phyloP scores from a whole-genome alignment of 345 rosid species.

The Carallia pectinifolia region DNA sequence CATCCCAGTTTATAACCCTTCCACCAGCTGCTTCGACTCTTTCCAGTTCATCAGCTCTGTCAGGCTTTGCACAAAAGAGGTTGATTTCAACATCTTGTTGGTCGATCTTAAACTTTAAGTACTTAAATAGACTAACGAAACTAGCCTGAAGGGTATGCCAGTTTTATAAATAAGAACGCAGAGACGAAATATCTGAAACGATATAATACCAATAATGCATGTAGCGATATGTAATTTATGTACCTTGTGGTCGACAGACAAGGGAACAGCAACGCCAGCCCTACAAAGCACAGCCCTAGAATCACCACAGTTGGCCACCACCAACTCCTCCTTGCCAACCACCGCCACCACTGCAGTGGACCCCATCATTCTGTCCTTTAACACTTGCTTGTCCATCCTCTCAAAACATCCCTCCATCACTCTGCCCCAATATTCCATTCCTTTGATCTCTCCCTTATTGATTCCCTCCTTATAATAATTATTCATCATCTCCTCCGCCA shows the following conservation, averaged over 20 bases:
- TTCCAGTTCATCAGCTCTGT: conserved; percentile 51
- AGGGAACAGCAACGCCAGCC: conserved; percentile 35
- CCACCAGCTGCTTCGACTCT: conserved; percentile 69
- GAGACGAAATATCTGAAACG: no score
- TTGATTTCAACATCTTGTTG: background rate
- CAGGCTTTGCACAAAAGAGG: conserved; percentile 40
- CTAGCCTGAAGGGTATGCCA: no score
- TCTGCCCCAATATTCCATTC: conserved; percentile 41
- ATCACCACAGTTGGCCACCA: conserved; percentile 51
- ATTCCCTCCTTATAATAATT: background rate
- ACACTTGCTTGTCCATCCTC: conserved; percentile 49
- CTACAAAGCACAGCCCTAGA: conserved; percentile 45
- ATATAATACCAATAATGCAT: no score
- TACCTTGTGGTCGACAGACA: conserved; percentile 51
- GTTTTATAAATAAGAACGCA: no score
- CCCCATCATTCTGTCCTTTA: conserved; percentile 31
- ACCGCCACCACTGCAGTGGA: conserved; percentile 51
- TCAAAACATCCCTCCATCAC: conserved; percentile 48
- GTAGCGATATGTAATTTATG: background rate
- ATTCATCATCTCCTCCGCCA: conserved; percentile 35
- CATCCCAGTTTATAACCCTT: conserved; percentile 61
- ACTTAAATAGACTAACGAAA: no score
- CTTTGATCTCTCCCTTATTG: background rate
- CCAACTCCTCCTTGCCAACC: conserved; percentile 36
- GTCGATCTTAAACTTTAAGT: background rate